Evolutionary conservation across 306 rosid genomes (phyloP).

Genomic region (Purshia tridentata): DNA sequence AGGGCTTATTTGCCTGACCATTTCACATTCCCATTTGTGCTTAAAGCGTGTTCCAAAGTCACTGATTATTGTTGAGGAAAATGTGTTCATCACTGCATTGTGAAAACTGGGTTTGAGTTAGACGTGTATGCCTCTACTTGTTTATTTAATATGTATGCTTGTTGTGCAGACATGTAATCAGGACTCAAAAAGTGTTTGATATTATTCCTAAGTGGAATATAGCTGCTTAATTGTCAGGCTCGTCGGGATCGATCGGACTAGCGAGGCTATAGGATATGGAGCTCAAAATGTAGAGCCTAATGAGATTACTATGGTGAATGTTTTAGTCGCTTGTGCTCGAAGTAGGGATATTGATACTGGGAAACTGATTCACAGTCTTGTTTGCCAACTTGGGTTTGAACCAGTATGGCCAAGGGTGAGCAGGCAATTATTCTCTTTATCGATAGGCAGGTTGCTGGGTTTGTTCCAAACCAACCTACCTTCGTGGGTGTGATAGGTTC

Average conservation of each 20-base stretch:
- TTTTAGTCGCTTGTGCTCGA: slow-evolving; percentile 65
- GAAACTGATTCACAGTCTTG: slow-evolving; percentile 39
- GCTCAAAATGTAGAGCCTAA: slow-evolving; percentile 50
- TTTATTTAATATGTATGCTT: slow-evolving; percentile 59
- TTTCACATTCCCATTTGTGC: slow-evolving; percentile 73
- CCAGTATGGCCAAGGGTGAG: slow-evolving; percentile 51
- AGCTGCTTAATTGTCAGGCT: slow-evolving; percentile 73
- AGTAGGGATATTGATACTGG: slow-evolving; percentile 62
- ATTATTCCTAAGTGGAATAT: slow-evolving; percentile 62
- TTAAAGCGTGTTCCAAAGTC: slow-evolving; percentile 51
- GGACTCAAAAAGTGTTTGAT: slow-evolving; percentile 60
- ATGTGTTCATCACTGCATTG: slow-evolving; percentile 49
- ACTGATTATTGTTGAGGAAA: slow-evolving; percentile 39
- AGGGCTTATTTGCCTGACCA: slow-evolving; percentile 58
- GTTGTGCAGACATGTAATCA: slow-evolving; percentile 37
- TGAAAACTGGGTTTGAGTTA: slow-evolving; percentile 62
- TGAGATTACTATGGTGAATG: slow-evolving; percentile 73
- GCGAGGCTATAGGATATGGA: slow-evolving; percentile 57
- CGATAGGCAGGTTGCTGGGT: slow-evolving; percentile 38
- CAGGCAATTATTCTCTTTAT: slow-evolving; percentile 49
- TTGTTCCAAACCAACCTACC: slow-evolving; percentile 56
- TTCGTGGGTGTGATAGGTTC: slow-evolving; percentile 50
- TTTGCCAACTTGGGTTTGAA: slow-evolving; percentile 56
- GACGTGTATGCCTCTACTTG: slow-evolving; percentile 55
- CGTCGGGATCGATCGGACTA: slow-evolving; percentile 32